Conservation (phyloP, 257 asterid species). For the Penstemon davidsonii region DNA sequence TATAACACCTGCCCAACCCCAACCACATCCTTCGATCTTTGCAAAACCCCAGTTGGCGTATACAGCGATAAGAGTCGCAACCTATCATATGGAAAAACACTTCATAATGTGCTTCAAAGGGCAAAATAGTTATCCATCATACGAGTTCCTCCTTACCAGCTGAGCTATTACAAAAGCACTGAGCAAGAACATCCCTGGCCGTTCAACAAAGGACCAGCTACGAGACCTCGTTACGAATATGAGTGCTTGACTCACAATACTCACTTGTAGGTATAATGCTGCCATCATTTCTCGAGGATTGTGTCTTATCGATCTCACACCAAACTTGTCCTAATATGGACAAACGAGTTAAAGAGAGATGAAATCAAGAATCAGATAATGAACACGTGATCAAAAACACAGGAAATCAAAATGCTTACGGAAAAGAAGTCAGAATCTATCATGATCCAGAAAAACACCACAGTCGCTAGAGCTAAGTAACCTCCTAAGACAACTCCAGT, state of each 20-base stretch:
- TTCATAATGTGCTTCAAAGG: neutral
- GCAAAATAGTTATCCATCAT: neutral
- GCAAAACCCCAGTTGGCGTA: constrained; percentile 92
- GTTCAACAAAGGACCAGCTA: constrained; percentile 86
- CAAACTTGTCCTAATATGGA: constrained; percentile 56
- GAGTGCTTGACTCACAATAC: constrained; percentile 87
- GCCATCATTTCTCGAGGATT: constrained; percentile 76
- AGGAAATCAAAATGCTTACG: constrained; percentile 35
- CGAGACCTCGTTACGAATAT: constrained; percentile 93
- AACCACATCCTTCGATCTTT: constrained; percentile 76
- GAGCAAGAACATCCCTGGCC: constrained; percentile 73
- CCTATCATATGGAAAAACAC: constrained; percentile 35
- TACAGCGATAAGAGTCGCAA: constrained; percentile 84
- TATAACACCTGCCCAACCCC: constrained; percentile 98
- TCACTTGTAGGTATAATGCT: constrained; percentile 85
- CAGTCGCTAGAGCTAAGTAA: constrained; percentile 80
- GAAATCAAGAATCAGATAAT: neutral
- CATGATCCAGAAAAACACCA: constrained; percentile 75
- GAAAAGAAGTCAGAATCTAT: constrained; percentile 68
- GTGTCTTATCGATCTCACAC: constrained; percentile 48
- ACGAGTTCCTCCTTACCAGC: constrained; percentile 46
- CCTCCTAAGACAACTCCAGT: constrained; percentile 91
- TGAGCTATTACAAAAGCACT: constrained; percentile 80
- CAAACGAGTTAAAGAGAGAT: neutral
- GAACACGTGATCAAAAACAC: neutral